Base-by-base conservation (phyloP, 73 alveolate species). In the Paramecium caudatum region DNA sequence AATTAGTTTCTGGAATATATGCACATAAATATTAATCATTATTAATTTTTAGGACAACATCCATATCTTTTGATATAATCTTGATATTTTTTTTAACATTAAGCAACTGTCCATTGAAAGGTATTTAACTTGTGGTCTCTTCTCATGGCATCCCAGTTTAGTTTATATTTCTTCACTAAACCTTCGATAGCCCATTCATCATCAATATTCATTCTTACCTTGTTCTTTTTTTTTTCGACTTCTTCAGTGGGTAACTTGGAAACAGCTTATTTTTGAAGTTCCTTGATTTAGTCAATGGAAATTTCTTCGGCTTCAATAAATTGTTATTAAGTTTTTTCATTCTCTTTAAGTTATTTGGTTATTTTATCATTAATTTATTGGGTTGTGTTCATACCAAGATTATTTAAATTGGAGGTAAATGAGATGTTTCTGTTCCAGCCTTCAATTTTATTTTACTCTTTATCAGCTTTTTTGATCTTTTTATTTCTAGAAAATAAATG, bases 141-240 rank as follows among this genome's bases (percentile, higher is more conserved):
- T 41, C 32, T 43, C 88, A 74, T 74, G 9, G 68, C 43, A 19
- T 36, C 62, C 69, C 62, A 74, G 21, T 74, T 27, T 74, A 41
- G 43, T 43, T 74, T 19, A 15, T 74, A 74, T 43, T 74, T 74
- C n/a, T 74, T 74, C 8, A 39, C 45, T 13, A 74, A 41, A 3
- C 47, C 46, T 74, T 74, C 88, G 6, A 74, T 27, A 41, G 88
- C 69, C 88, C 88, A 74, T 45, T 74, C 88, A 27, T 74, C 88
- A 74, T 74, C 88, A 0, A 74, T 37, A 74, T 36, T 74, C 65
- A 74, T 37, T 45, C 65, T 74, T 5, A 74, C 88, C 19, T 74
- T 74, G 32, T 74, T 74, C 55, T 74, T 74, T 46, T 74, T 74
- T 15, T 74, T 41, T 39, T 74, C 88, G 1, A 74, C 88, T 45